phyloP scores from a whole-genome alignment of 148 eudicot genomes.

The Chenopodium album region DNA sequence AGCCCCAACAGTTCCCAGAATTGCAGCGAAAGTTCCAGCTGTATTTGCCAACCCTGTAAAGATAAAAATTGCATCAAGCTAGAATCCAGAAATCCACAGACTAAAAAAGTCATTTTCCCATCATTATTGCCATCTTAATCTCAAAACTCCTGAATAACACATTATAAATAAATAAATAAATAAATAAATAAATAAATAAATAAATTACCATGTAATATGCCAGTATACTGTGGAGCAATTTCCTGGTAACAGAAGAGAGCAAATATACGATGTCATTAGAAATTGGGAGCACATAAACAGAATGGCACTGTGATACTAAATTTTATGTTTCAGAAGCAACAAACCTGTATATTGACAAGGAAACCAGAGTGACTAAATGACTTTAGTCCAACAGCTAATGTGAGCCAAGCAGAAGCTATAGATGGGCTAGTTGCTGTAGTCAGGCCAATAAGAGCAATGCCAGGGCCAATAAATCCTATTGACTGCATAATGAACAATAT shows the following conservation, averaged over 20 bases:
- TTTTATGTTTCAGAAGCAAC: constrained; percentile 20
- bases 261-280: constrained; percentile 16
- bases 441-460: constrained; percentile 69
- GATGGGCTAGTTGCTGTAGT: constrained; percentile 62
- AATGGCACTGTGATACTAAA: neutral
- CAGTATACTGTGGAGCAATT: constrained; percentile 90
- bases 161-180: neutral
- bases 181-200: neutral
- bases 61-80: constrained; percentile 6
- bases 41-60: constrained; percentile 74
- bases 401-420: constrained; percentile 87
- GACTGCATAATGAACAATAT: constrained; percentile 48
- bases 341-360: constrained; percentile 91
- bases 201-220: constrained; percentile 71
- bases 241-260: constrained; percentile 48
- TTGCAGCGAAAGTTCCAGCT: constrained; percentile 84
- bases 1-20: constrained; percentile 84
- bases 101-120: neutral
- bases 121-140: neutral
- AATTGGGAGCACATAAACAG: neutral
- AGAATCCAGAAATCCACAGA: neutral
- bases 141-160: neutral
- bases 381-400: constrained; percentile 83
- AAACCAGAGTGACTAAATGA: constrained; percentile 92
- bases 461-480: constrained; percentile 84